Percentiles rank a stretch among this genome's conserved stretches.
These are phyloP conservation scores for Aspergillus candidus DNA, from an alignment of 2,329 filamentous ascomycete species.

Conservation along the genomic window DNA sequence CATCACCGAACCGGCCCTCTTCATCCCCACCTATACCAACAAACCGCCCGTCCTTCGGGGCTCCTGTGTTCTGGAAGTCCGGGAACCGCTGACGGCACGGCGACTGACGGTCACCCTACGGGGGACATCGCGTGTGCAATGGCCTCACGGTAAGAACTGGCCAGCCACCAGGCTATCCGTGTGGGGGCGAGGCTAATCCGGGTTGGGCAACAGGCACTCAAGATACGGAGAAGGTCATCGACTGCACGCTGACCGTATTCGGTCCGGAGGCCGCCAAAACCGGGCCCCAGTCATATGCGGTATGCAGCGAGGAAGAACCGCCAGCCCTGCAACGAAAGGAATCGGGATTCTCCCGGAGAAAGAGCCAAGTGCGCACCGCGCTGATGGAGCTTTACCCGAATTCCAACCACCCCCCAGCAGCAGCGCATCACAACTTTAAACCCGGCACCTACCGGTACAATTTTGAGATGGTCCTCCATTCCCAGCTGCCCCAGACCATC, in stretches of 20 bases:
- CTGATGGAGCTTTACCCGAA: background rate
- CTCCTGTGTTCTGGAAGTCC: conserved; percentile 7
- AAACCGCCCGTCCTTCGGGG: conserved; percentile 13
- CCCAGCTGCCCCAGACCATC: conserved; percentile 10
- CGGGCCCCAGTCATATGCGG: background rate
- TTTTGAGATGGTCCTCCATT: conserved; percentile 12
- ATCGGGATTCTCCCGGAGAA: background rate
- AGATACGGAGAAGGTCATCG: conserved; percentile 6
- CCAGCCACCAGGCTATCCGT: background rate
- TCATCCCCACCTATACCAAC: conserved; percentile 9
- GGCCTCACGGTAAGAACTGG: conserved; percentile 10
- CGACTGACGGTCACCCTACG: conserved; percentile 8
- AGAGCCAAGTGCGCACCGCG: conserved; percentile 4
- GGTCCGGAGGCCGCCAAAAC: conserved; percentile 1
- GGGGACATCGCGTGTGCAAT: conserved; percentile 9
- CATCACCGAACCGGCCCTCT: conserved; percentile 11
- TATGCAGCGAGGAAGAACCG: background rate
- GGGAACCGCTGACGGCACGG: conserved; percentile 5
- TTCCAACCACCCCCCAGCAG: background rate
- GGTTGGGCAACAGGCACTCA: conserved; percentile 3
- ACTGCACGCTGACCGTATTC: conserved; percentile 7
- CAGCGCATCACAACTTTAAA: background rate
- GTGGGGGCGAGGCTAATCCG: background rate
- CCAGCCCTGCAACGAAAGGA: background rate
- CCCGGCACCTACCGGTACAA: conserved; percentile 9